These are phyloP conservation scores for Colletotrichum costaricense DNA, from an alignment of 2,329 filamentous ascomycete species.

Conservation along the genomic window DNA sequence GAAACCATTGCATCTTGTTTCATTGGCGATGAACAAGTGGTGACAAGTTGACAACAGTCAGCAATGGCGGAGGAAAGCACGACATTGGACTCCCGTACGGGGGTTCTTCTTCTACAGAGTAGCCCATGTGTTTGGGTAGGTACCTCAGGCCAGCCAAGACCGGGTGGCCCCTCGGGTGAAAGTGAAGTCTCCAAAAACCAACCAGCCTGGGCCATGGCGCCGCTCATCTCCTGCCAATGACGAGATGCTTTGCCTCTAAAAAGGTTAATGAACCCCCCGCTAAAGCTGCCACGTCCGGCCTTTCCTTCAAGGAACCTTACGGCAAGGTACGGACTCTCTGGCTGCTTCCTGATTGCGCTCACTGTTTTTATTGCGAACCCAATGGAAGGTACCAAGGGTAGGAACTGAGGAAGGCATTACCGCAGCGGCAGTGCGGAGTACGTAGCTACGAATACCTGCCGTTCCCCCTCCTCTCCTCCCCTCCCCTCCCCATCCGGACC, in stretches of 20 bases:
- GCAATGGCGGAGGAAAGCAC: background rate
- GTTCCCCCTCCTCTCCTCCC: background rate
- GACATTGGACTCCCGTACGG: background rate
- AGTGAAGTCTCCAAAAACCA: background rate
- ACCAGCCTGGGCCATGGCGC: conserved; percentile 25
- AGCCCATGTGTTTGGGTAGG: background rate
- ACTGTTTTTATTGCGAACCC: background rate
- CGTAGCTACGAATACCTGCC: conserved; percentile 1
- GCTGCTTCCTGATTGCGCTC: background rate
- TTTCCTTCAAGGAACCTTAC: conserved; percentile 17
- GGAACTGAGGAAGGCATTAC: too few species aligned
- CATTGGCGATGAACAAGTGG: background rate
- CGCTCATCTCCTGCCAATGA: conserved; percentile 33
- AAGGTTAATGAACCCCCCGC: conserved; percentile 36
- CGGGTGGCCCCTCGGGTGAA: background rate
- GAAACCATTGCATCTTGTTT: background rate
- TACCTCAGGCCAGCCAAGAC: background rate
- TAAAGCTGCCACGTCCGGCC: conserved; percentile 34
- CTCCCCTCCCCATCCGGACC: background rate
- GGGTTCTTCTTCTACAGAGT: too few species aligned
- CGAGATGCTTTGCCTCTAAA: conserved; percentile 31
- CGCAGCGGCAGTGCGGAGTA: too few species aligned
- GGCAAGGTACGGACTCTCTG: conserved; percentile 6
- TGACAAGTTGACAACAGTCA: background rate
- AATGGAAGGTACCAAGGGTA: too few species aligned